These are phyloP conservation scores for Entophlyctis helioformis DNA, from an alignment of 192 early-diverging fungal genomes.

Conservation along the genomic window DNA sequence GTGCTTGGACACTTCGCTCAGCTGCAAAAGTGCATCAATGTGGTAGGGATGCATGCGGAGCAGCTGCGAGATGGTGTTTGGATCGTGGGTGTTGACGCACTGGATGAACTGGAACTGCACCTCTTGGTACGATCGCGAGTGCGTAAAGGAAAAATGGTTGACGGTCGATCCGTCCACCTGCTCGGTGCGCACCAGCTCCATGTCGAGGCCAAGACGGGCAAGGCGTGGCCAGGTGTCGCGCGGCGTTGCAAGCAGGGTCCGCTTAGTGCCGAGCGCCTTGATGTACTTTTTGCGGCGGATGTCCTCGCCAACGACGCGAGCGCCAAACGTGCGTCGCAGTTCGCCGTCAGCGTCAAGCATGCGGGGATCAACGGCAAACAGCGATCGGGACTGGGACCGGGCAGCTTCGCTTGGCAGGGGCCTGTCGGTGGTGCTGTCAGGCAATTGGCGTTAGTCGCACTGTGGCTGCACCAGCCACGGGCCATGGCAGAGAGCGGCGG, in stretches of 20 bases:
- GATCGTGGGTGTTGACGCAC: slow-evolving; percentile 60
- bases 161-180: not conserved
- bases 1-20: slow-evolving; percentile 77
- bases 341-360: slow-evolving; percentile 75
- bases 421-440: too few relatives aligned
- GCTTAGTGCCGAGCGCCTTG: slow-evolving; percentile 42
- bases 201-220: slow-evolving; percentile 20
- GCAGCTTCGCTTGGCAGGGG: too few relatives aligned
- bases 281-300: slow-evolving; percentile 35
- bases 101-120: slow-evolving; percentile 63
- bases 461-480: too few relatives aligned
- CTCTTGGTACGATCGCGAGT: slow-evolving; percentile 60
- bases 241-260: slow-evolving; percentile 51
- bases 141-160: slow-evolving; percentile 55
- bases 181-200: slow-evolving; percentile 19
- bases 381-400: too few relatives aligned
- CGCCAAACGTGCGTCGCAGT: slow-evolving; percentile 83
- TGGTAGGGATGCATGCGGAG: slow-evolving; percentile 75
- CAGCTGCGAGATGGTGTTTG: slow-evolving; percentile 55
- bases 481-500: too few relatives aligned
- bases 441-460: too few relatives aligned
- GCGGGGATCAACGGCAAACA: slow-evolving; percentile 36
- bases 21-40: slow-evolving; percentile 71
- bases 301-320: slow-evolving; percentile 55
- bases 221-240: slow-evolving; percentile 47